Evolutionary conservation across 495 filamentous ascomycete genomes (phyloP).

Genomic region (Articulospora tetracladia): DNA sequence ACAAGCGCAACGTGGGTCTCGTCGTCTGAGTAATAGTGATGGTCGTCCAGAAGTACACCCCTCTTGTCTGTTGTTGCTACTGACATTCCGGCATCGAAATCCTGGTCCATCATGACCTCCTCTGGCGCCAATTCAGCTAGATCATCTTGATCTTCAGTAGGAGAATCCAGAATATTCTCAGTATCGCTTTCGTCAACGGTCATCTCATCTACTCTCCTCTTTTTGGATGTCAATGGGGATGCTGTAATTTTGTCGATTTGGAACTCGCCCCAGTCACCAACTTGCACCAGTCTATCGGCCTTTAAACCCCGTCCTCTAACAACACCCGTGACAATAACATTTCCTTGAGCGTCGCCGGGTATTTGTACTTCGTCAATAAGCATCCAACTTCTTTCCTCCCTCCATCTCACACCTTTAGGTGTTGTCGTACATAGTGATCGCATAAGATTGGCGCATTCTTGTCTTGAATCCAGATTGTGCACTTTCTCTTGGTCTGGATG

Average conservation of each 20-base stretch:
- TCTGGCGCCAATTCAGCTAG: constrained; percentile 83
- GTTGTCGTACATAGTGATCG: constrained; percentile 84
- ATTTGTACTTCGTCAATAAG: constrained; percentile 78
- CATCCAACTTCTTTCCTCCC: constrained; percentile 94
- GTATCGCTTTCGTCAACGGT: constrained; percentile 52
- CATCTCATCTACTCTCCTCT: constrained; percentile 66
- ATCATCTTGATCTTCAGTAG: constrained; percentile 75
- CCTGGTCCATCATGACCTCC: constrained; percentile 68
- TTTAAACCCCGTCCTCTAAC: constrained; percentile 85
- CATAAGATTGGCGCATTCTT: constrained; percentile 86
- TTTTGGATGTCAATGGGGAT: constrained; percentile 52
- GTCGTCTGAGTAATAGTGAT: constrained; percentile 97
- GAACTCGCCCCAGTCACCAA: constrained; percentile 93
- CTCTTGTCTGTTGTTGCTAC: constrained; percentile 53
- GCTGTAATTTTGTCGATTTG: constrained; percentile 85
- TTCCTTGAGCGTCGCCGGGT: constrained; percentile 46
- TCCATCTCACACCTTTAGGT: constrained; percentile 89
- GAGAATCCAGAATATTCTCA: constrained; percentile 58
- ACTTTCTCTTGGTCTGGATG: constrained; percentile 87
- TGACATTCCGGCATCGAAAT: constrained; percentile 43
- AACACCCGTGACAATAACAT: constrained; percentile 77
- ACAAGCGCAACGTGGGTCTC: constrained; percentile 56
- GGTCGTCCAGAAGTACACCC: constrained; percentile 90
- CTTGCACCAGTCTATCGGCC: constrained; percentile 81
- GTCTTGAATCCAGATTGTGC: constrained; percentile 75